A percentile compares a stretch with the other conserved stretches of the same genome.
Conservation (phyloP, 2,329 filamentous ascomycete species). For the Exophiala alcalophila region DNA sequence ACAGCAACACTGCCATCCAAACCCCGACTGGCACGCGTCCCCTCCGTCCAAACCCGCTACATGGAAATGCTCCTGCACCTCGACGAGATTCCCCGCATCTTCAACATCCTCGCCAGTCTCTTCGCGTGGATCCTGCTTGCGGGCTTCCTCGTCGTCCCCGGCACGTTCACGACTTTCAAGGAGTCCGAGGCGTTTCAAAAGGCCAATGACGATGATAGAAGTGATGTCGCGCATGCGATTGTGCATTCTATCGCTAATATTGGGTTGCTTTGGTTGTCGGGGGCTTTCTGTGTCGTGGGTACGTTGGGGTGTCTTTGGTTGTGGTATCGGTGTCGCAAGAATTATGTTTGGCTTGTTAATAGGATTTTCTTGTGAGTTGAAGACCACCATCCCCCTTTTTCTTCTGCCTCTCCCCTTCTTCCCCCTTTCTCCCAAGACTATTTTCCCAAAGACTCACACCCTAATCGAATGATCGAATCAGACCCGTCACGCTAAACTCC, state of each 20-base stretch:
- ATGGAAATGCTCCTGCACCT: slow-evolving; percentile 35
- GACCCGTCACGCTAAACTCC: slow-evolving; percentile 44
- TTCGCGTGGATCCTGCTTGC: slow-evolving; percentile 52
- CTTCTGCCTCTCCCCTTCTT: too few relatives aligned
- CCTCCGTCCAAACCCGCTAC: slow-evolving; percentile 28
- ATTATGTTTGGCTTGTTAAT: slow-evolving; percentile 56
- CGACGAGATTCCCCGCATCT: slow-evolving; percentile 33
- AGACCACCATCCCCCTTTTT: background rate
- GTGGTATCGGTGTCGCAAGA: slow-evolving; percentile 45
- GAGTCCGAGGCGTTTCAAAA: slow-evolving; percentile 32
- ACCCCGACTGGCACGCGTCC: slow-evolving; percentile 20
- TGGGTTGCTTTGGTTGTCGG: slow-evolving; percentile 46
- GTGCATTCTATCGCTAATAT: slow-evolving; percentile 37
- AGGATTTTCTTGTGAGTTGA: slow-evolving; percentile 48
- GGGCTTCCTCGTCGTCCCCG: slow-evolving; percentile 54
- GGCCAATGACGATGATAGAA: slow-evolving; percentile 31
- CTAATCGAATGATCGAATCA: slow-evolving; percentile 20
- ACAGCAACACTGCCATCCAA: slow-evolving; percentile 11
- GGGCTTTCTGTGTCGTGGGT: slow-evolving; percentile 44
- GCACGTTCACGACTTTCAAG: slow-evolving; percentile 50
- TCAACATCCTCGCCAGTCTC: slow-evolving; percentile 48
- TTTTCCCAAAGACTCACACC: background rate
- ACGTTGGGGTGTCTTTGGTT: slow-evolving; percentile 44
- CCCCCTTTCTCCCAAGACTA: too few relatives aligned
- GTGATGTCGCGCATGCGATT: slow-evolving; percentile 33